Evolutionary conservation across 2,329 filamentous ascomycete genomes (phyloP).

Genomic region (Simplicillium sp.): DNA sequence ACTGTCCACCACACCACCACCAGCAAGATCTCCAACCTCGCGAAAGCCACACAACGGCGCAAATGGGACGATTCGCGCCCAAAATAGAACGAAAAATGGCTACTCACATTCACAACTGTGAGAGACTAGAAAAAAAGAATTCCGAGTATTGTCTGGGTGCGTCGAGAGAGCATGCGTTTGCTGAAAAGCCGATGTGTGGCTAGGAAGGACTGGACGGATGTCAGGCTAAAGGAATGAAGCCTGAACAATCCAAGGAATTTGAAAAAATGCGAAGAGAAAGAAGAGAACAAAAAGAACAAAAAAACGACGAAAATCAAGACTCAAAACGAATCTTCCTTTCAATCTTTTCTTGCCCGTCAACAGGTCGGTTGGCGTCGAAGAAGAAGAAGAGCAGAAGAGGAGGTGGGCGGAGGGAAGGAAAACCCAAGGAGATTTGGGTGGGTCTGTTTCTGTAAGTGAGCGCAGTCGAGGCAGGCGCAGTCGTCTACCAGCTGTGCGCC

Average conservation of each 20-base stretch:
- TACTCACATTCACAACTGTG: neutral
- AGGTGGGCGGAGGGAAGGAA: conserved; percentile 2
- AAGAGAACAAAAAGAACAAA: conserved; percentile 12
- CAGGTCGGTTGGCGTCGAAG: conserved; percentile 5
- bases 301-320: conserved; percentile 9
- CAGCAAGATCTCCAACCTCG: neutral
- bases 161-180: conserved; percentile 4
- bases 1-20: neutral
- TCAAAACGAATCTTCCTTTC: conserved; percentile 3
- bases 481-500: neutral
- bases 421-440: conserved; percentile 2
- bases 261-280: conserved; percentile 10
- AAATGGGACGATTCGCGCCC: neutral
- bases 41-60: neutral
- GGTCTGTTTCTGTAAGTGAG: neutral
- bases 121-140: neutral
- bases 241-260: conserved; percentile 18
- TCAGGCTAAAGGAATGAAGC: conserved; percentile 22
- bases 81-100: neutral
- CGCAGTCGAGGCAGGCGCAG: no score
- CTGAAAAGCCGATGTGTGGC: conserved; percentile 4
- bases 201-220: conserved; percentile 29
- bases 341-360: conserved; percentile 8
- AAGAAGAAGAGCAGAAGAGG: conserved; percentile 2
- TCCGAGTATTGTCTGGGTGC: neutral